Evolutionary conservation across 2,329 filamentous ascomycete genomes (phyloP).

Genomic region (Nemania diffusa): DNA sequence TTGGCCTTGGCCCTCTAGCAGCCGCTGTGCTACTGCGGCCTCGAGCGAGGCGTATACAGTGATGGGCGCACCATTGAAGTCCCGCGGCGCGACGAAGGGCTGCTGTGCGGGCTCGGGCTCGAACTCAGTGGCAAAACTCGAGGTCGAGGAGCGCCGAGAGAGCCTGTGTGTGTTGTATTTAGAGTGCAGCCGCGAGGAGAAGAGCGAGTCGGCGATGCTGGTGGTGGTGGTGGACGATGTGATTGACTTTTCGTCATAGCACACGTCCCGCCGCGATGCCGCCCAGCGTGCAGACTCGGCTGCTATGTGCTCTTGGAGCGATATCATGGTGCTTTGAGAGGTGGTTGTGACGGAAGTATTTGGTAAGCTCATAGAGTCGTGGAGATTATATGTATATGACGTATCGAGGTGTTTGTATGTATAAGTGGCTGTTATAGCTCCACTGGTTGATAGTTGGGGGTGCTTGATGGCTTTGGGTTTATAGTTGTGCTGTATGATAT

Average conservation of each 20-base stretch:
- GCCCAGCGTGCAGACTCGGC: constrained; percentile 43
- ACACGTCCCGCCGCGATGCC: constrained; percentile 25
- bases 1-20: constrained; percentile 33
- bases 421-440: constrained; percentile 4
- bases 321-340: constrained; percentile 39
- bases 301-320: constrained; percentile 42
- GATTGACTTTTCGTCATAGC: constrained; percentile 32
- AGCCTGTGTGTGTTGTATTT: constrained; percentile 33
- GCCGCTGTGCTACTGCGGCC: constrained; percentile 42
- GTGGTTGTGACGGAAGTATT: constrained; percentile 26
- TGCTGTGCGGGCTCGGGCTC: constrained; percentile 32
- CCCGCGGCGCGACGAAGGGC: constrained; percentile 40
- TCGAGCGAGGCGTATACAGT: constrained; percentile 49
- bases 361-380: constrained; percentile 3
- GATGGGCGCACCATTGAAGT: constrained; percentile 44
- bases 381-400: constrained; percentile 23
- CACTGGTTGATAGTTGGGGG: neutral
- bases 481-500: neutral
- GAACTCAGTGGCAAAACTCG: constrained; percentile 43
- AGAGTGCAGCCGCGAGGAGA: constrained; percentile 40
- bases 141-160: constrained; percentile 45
- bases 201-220: constrained; percentile 32
- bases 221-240: constrained; percentile 27
- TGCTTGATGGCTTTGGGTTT: neutral
- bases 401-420: constrained; percentile 12